Base-by-base conservation (phyloP, 257 asterid species). In the Solanum commersonii region DNA sequence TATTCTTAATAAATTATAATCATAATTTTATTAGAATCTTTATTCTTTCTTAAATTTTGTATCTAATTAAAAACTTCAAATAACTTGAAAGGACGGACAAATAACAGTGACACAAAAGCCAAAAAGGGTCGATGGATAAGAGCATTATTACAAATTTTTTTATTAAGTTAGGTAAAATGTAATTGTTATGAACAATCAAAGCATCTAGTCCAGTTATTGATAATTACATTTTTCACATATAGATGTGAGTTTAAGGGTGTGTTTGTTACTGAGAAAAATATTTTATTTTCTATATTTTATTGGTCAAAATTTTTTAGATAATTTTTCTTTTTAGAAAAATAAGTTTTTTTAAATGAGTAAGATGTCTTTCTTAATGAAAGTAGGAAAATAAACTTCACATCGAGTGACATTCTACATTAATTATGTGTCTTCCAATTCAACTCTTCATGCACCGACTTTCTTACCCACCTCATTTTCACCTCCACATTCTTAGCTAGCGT, bases 251-350 rank as follows among this genome's bases (percentile, higher is more conserved):
- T 60, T 22, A 60, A 60, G 7, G 29, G 29, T 60, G 14, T 60
- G 68, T 60, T 22, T 4, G 6, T 8, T 8, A 9, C 1, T 2
- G 2, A 60, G 27, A 9, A 60, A 60, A 60, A 22, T 60, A 23
- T 60, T 60, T 60, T 9, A 23, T 60, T 60, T 60, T 9, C 5
- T 56, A 56, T 6, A 18, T 2, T 56, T 7, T 3, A 56, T 56
- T 56, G 65, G 23, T 23, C 29, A 22, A 60, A 60, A 0, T 0
- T 0, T 9, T 22, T 10, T 23, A 10, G 14, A 23, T 23, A 60
- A 60, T 10, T 60, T 10, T 23, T 60, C 25, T 22, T 60, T 23
- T 9, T 9, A 60, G 29, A 23, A 60, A 20, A 22, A 22, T 23
- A 60, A 60, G 1, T 22, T 60, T 22, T 8, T 52, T 0, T 13